Conservation (phyloP, 1,139 yeast genomes). For the Saccharomyces hybrid region DNA sequence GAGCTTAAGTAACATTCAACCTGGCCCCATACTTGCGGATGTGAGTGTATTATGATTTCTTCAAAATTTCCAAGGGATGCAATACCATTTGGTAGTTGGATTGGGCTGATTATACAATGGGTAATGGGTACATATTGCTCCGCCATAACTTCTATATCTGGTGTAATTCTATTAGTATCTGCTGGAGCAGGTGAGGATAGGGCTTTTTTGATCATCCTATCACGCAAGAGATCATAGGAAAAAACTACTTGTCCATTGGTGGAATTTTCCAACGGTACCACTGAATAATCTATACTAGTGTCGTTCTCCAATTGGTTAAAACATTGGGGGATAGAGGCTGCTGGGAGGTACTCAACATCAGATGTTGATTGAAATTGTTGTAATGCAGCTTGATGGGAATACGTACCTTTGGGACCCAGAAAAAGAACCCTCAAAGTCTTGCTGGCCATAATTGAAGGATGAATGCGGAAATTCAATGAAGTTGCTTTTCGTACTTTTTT, state of each 20-base stretch:
- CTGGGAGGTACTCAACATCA: constrained; percentile 26
- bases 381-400: constrained; percentile 86
- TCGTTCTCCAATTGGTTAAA: constrained; percentile 40
- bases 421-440: constrained; percentile 46
- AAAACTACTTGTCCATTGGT: constrained; percentile 89
- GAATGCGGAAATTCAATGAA: not conserved
- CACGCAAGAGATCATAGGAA: constrained; percentile 75
- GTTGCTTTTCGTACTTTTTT: not conserved
- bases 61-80: constrained; percentile 33
- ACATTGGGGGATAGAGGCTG: constrained; percentile 54
- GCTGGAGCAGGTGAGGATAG: constrained; percentile 4
- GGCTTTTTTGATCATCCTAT: constrained; percentile 39
- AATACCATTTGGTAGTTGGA: constrained; percentile 20
- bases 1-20: constrained; percentile 54
- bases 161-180: constrained; percentile 14
- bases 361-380: constrained; percentile 53
- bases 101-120: constrained; percentile 61
- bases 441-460: not conserved
- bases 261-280: constrained; percentile 92
- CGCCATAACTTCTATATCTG: constrained; percentile 48
- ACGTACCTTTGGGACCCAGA: constrained; percentile 86
- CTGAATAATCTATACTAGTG: constrained; percentile 44
- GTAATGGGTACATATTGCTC: constrained; percentile 80
- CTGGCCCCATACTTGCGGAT: constrained; percentile 99
- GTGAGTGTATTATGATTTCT: constrained; percentile 64